phyloP scores from a whole-genome alignment of 208 protist genomes.

The Crithidia thermophila region DNA sequence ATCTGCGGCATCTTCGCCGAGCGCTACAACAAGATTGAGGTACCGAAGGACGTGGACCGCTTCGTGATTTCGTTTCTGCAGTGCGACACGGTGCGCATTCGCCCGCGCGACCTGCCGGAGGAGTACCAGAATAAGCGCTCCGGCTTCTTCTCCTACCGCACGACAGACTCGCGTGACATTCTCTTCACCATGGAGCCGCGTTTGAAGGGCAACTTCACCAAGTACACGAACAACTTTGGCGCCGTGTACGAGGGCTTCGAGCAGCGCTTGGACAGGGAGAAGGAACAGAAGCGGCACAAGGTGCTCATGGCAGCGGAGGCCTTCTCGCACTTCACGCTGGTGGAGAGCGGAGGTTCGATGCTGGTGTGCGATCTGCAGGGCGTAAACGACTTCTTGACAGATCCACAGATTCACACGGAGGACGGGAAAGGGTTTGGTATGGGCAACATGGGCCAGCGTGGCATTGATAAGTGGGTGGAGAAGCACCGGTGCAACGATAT shows the following conservation, averaged over 20 bases:
- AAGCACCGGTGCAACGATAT: constrained; percentile 75
- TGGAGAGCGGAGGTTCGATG: constrained; percentile 65
- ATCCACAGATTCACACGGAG: constrained; percentile 86
- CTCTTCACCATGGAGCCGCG: constrained; percentile 87
- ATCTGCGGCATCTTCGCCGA: constrained; percentile 81
- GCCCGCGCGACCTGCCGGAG: constrained; percentile 39
- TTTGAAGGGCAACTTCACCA: constrained; percentile 78
- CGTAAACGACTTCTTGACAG: constrained; percentile 82
- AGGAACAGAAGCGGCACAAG: constrained; percentile 40
- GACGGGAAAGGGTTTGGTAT: constrained; percentile 78
- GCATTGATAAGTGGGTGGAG: constrained; percentile 79
- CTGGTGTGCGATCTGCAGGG: constrained; percentile 87
- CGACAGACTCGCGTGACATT: constrained; percentile 59
- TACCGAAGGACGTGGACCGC: constrained; percentile 36
- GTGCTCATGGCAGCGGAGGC: constrained; percentile 83
- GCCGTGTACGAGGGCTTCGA: constrained; percentile 75
- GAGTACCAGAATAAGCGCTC: constrained; percentile 42
- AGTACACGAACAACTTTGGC: constrained; percentile 90
- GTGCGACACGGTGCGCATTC: constrained; percentile 82
- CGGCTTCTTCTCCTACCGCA: constrained; percentile 78
- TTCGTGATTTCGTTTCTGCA: constrained; percentile 84
- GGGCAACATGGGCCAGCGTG: constrained; percentile 82
- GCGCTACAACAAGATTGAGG: constrained; percentile 67
- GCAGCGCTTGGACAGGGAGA: constrained; percentile 32
- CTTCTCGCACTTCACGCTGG: constrained; percentile 85